phyloP scores from a whole-genome alignment of 306 rosid genomes.

The Fragaria vesca region DNA sequence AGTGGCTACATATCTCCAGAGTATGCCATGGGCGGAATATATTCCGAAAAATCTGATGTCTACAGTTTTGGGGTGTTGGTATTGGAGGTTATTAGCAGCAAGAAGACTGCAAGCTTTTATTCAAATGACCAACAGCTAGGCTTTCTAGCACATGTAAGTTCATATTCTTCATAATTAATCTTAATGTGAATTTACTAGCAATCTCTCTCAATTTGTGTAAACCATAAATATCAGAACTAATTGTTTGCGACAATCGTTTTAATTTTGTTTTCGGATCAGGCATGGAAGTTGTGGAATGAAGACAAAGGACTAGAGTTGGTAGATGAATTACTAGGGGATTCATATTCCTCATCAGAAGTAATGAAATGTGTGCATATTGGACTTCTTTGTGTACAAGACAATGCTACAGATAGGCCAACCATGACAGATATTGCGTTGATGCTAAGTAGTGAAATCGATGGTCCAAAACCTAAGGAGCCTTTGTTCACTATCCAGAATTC shows the following conservation, averaged over 20 bases:
- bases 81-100: slow-evolving; percentile 32
- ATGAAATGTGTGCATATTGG: slow-evolving; percentile 23
- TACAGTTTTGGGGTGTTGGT: slow-evolving; percentile 33
- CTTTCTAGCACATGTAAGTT: slow-evolving; percentile 34
- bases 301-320: background rate
- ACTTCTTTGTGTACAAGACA: slow-evolving; percentile 31
- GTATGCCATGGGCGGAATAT: slow-evolving; percentile 23
- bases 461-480: slow-evolving; percentile 20
- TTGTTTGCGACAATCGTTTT: background rate
- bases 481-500: slow-evolving; percentile 11
- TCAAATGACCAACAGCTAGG: background rate
- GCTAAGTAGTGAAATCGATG: slow-evolving; percentile 13
- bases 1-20: slow-evolving; percentile 33
- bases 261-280: background rate
- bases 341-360: background rate
- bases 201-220: background rate
- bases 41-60: slow-evolving; percentile 34
- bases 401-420: slow-evolving; percentile 24
- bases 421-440: slow-evolving; percentile 19
- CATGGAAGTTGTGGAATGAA: slow-evolving; percentile 22
- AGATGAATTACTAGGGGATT: background rate
- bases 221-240: background rate
- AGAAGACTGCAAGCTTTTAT: slow-evolving; percentile 20
- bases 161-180: background rate
- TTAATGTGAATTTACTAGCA: background rate